Conservation (phyloP, 345 rosid genomes). For the Corchorus capsularis region DNA sequence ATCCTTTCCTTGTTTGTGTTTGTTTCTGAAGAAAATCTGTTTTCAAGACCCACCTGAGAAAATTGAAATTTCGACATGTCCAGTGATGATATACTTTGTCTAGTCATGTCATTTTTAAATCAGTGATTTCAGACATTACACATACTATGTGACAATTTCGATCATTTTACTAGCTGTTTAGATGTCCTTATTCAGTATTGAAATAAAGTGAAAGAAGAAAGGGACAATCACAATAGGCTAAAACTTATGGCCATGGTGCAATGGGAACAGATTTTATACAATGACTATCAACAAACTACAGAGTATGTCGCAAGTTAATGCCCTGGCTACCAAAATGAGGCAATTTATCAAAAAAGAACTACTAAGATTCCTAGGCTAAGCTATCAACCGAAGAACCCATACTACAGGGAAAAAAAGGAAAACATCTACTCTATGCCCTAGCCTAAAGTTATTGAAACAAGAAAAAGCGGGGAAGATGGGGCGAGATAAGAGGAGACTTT, state of each 20-base stretch:
- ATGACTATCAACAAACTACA: background rate
- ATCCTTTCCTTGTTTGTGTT: background rate
- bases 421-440: background rate
- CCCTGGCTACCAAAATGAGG: background rate
- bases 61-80: background rate
- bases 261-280: conserved; percentile 1
- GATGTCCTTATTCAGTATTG: background rate
- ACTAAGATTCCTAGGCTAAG: background rate
- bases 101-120: background rate
- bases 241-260: too few relatives aligned
- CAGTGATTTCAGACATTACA: background rate
- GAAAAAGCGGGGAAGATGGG: background rate
- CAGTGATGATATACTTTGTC: background rate
- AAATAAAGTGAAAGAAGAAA: background rate
- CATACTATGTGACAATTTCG: background rate
- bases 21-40: background rate
- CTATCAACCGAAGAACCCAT: background rate
- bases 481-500: background rate
- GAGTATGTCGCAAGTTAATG: conserved; percentile 1
- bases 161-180: background rate
- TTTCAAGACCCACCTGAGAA: background rate
- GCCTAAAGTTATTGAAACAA: background rate
- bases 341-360: background rate
- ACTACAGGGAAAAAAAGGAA: background rate
- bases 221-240: background rate